Conservation (phyloP, 2,329 filamentous ascomycete species). For the Monosporascus sp. region DNA sequence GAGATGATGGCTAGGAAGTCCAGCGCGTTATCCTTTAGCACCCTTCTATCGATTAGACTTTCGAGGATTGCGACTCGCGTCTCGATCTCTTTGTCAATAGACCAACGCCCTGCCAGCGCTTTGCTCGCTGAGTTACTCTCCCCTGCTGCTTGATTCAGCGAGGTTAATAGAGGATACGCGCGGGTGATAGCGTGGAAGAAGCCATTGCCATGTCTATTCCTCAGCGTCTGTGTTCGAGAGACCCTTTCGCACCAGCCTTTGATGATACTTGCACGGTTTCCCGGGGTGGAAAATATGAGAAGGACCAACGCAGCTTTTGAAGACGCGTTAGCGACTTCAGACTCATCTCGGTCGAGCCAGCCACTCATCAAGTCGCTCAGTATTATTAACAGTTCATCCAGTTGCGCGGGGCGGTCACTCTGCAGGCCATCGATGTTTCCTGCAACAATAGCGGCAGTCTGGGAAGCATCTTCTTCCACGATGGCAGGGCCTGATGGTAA, state of each 20-base stretch:
- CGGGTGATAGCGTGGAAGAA: slow-evolving; percentile 49
- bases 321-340: slow-evolving; percentile 42
- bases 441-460: slow-evolving; percentile 3
- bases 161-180: slow-evolving; percentile 37
- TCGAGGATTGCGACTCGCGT: slow-evolving; percentile 50
- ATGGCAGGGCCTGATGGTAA: slow-evolving; percentile 23
- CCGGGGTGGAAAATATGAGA: slow-evolving; percentile 36
- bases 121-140: slow-evolving; percentile 27
- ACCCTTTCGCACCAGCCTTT: slow-evolving; percentile 42
- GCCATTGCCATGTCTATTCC: slow-evolving; percentile 38
- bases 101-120: slow-evolving; percentile 49
- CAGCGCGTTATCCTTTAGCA: slow-evolving; percentile 35
- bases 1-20: slow-evolving; percentile 41
- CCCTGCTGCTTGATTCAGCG: slow-evolving; percentile 16
- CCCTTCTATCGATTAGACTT: slow-evolving; percentile 42
- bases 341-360: slow-evolving; percentile 47
- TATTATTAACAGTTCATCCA: slow-evolving; percentile 15
- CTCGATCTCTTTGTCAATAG: slow-evolving; percentile 42
- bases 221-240: slow-evolving; percentile 23
- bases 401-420: slow-evolving; percentile 4
- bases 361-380: slow-evolving; percentile 30
- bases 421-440: slow-evolving; percentile 11
- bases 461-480: slow-evolving; percentile 9
- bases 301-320: slow-evolving; percentile 47
- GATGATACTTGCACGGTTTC: slow-evolving; percentile 34